A percentile compares a stretch with the other conserved stretches of the same genome.
Conservation (phyloP, 140 eudicot genomes). For the Senecio squalidus region DNA sequence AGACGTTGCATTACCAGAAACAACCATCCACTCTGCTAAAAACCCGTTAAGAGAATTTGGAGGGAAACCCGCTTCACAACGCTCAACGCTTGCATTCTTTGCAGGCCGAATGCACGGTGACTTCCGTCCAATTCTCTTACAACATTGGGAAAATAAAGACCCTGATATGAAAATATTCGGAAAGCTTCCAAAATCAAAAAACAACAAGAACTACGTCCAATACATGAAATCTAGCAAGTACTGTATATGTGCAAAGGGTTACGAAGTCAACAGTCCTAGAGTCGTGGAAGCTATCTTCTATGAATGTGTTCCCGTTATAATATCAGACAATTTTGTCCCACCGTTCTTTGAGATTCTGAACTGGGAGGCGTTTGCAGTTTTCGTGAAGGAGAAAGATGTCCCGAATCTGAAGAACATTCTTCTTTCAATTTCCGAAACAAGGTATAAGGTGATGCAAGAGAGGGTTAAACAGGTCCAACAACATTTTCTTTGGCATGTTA, state of each 20-base stretch:
- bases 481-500: constrained; percentile 78
- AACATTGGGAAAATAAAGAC: constrained; percentile 81
- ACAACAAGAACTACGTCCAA: constrained; percentile 39
- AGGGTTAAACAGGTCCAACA: constrained; percentile 71
- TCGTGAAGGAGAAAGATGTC: constrained; percentile 64
- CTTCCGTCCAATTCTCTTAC: constrained; percentile 65
- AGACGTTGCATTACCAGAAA: constrained; percentile 86
- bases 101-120: constrained; percentile 92
- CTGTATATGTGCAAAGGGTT: constrained; percentile 82
- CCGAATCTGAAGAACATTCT: constrained; percentile 65
- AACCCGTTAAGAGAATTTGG: constrained; percentile 61
- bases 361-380: constrained; percentile 86
- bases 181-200: constrained; percentile 40
- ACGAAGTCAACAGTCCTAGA: constrained; percentile 83
- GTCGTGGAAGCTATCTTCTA: constrained; percentile 88
- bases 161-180: constrained; percentile 74
- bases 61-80: constrained; percentile 56
- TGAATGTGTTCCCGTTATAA: constrained; percentile 89
- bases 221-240: constrained; percentile 86
- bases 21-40: constrained; percentile 35
- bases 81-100: constrained; percentile 71
- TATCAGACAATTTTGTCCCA: constrained; percentile 89
- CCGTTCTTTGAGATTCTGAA: constrained; percentile 85
- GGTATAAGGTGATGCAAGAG: constrained; percentile 53
- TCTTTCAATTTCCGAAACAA: constrained; percentile 35